phyloP scores from a whole-genome alignment of 495 filamentous ascomycete genomes.

The Cryomyces minteri region DNA sequence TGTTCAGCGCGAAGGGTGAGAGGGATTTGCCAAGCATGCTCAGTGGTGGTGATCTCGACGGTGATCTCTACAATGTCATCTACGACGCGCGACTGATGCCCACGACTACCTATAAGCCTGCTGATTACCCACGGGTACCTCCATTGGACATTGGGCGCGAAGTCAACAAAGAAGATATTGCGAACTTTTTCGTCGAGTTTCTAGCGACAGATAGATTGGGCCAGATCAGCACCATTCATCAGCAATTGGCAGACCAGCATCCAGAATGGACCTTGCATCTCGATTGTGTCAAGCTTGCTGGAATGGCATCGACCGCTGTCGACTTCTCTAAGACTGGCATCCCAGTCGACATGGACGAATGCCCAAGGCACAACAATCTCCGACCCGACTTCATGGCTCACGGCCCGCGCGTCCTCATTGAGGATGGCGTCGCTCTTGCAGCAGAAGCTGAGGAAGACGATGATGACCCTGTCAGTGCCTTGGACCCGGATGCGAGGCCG shows the following conservation, averaged over 20 bases:
- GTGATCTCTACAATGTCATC: conserved; percentile 61
- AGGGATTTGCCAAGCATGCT: conserved; percentile 62
- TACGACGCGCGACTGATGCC: conserved; percentile 35
- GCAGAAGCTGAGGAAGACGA: conserved; percentile 29
- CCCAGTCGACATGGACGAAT: conserved; percentile 26
- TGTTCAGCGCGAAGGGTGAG: conserved; percentile 48
- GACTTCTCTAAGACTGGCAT: conserved; percentile 71
- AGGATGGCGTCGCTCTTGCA: conserved; percentile 3
- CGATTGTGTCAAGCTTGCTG: conserved; percentile 43
- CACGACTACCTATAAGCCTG: conserved; percentile 27
- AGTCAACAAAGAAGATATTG: conserved; percentile 43
- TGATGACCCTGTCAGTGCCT: conserved; percentile 24
- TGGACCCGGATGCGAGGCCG: conserved; percentile 8
- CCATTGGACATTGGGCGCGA: conserved; percentile 35
- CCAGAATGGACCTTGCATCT: conserved; percentile 32
- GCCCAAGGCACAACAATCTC: conserved; percentile 22
- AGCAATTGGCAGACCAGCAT: conserved; percentile 45
- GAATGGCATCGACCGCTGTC: conserved; percentile 57
- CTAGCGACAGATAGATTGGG: conserved; percentile 62
- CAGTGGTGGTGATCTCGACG: conserved; percentile 68
- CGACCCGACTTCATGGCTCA: conserved; percentile 51
- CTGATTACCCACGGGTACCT: conserved; percentile 41
- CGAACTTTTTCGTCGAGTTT: conserved; percentile 60
- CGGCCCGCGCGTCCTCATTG: conserved; percentile 38
- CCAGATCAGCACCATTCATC: conserved; percentile 46